Evolutionary conservation across 345 rosid species (phyloP), one percentile per base, ranked within the genome.

Genomic region (Zanthoxylum bungeanum): DNA sequence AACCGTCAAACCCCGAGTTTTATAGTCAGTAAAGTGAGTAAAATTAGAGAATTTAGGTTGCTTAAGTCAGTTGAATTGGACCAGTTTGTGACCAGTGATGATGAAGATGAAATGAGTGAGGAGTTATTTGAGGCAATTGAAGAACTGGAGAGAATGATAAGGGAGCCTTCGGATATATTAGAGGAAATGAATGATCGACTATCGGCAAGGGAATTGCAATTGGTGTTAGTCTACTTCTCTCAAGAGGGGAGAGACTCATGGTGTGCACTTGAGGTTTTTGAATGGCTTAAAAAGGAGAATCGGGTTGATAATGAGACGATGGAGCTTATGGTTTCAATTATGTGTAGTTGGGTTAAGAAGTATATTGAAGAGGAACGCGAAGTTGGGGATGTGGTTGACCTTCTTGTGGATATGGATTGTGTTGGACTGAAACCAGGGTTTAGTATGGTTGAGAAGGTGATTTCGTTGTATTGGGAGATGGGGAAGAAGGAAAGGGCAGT

Each of bases 221-320:
- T 93, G 28, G 97, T 93, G 68, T 74, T 93, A 12, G 98, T 93
- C 9, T 93, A 93, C 79, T 93, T 93, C 74, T 83, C 98, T 40
- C 98, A 90, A 64, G 97, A 93, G 77, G 98, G 98, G 64, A 87
- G 97, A 65, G 98, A 93, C 40, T 93, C 97, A 0, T 91, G 98
- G 98, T 93, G 98, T 64, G 91, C 97, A 0, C 93, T 93, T 5
- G 98, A 93, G 79, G 97, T 93, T 17, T 93, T 93, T 64, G 98
- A 93, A 74, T 93, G 98, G 97, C 73, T 93, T 52, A 87, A 79
- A 44, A 91, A 88, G 79, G 97, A 88, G 73, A 82, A 91, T 36
- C 81, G 85, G 55, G 98, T 93, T 4, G 98, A 93, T 72, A 80
- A 84, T 65, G 96, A 93, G 80, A 90, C 91, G 0, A 88, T 91